phyloP scores from a whole-genome alignment of 495 filamentous ascomycete genomes.

The Penicillium ochrochloron region DNA sequence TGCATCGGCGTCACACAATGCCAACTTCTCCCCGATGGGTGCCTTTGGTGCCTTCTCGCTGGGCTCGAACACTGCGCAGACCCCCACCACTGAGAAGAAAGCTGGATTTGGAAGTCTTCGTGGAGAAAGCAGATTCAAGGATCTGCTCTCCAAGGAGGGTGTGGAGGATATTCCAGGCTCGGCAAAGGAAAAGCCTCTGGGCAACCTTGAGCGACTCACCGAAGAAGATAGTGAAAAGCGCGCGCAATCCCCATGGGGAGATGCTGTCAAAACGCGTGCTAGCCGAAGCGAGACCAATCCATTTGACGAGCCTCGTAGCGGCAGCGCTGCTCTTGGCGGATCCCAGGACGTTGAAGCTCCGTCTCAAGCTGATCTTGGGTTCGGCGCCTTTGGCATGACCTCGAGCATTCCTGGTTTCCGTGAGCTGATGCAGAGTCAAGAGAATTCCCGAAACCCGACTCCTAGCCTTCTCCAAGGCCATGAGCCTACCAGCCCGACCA shows the following conservation, averaged over 20 bases:
- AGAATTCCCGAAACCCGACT: constrained; percentile 62
- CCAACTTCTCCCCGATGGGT: constrained; percentile 71
- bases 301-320: constrained; percentile 69
- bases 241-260: constrained; percentile 58
- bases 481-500: constrained; percentile 85
- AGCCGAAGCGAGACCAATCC: constrained; percentile 80
- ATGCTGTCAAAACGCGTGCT: constrained; percentile 53
- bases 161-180: constrained; percentile 63
- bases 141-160: constrained; percentile 77
- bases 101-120: constrained; percentile 67
- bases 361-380: constrained; percentile 54
- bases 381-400: constrained; percentile 79
- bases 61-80: constrained; percentile 49
- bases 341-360: constrained; percentile 74
- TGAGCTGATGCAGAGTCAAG: constrained; percentile 62
- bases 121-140: constrained; percentile 82
- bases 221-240: constrained; percentile 53
- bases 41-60: constrained; percentile 87
- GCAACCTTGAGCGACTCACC: constrained; percentile 57
- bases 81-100: constrained; percentile 68
- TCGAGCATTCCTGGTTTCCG: constrained; percentile 69
- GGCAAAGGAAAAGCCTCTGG: constrained; percentile 57
- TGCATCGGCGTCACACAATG: constrained; percentile 60
- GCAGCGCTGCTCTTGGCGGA: constrained; percentile 80
- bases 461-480: constrained; percentile 57